These are phyloP conservation scores for Debaryomycetaceae sp. DNA, from an alignment of 1,139 yeast species.

Conservation along the genomic window DNA sequence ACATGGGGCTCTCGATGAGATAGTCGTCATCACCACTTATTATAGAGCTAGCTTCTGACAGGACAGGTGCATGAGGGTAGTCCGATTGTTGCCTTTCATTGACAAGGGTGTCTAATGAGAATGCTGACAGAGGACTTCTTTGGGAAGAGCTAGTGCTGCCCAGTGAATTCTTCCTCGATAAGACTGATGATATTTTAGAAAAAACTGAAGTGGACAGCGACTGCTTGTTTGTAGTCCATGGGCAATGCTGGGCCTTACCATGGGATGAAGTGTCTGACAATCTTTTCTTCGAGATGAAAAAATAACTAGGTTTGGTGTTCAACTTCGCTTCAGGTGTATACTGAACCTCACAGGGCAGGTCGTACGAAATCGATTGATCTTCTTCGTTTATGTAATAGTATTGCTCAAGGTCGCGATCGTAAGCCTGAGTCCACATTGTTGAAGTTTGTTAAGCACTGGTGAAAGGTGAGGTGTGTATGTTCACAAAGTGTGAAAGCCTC, in stretches of 20 bases:
- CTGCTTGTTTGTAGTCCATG: constrained; percentile 11
- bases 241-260: constrained; percentile 9
- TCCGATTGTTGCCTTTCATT: constrained; percentile 1
- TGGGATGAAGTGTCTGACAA: constrained; percentile 4
- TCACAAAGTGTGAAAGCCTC: too few relatives aligned
- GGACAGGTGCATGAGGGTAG: constrained; percentile 3
- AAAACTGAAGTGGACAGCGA: constrained; percentile 17
- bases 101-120: constrained; percentile 11
- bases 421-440: constrained; percentile 11
- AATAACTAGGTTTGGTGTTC: constrained; percentile 4
- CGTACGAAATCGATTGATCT: constrained; percentile 33
- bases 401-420: constrained; percentile 31
- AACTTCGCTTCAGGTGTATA: constrained; percentile 10
- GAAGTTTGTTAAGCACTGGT: too few relatives aligned
- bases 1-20: constrained; percentile 11
- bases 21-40: constrained; percentile 11
- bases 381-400: constrained; percentile 32
- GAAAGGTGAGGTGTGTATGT: too few relatives aligned
- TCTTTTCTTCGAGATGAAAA: constrained; percentile 6
- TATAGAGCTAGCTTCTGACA: constrained; percentile 4
- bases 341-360: constrained; percentile 39
- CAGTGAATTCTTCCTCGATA: constrained; percentile 11
- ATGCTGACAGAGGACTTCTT: neutral
- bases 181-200: constrained; percentile 13
- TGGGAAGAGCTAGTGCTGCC: neutral